These are phyloP conservation scores for Colletotrichum ledebouriae DNA, from an alignment of 2,329 filamentous ascomycete species.

Conservation along the genomic window DNA sequence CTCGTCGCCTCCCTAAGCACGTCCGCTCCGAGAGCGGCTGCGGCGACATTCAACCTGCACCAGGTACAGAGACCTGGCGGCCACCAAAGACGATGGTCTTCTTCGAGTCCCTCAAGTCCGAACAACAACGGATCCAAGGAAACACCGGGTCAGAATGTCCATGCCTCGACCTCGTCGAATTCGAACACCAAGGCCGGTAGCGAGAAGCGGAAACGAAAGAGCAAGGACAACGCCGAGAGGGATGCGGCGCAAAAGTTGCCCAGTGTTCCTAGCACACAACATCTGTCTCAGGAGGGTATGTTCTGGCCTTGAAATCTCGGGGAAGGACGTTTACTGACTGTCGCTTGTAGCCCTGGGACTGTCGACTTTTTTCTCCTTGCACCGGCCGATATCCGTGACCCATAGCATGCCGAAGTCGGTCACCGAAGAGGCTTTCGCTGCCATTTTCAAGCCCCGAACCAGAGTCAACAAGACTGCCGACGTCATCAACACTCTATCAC, in stretches of 20 bases:
- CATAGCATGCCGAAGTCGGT: slow-evolving; percentile 82
- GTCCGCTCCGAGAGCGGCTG: slow-evolving; percentile 55
- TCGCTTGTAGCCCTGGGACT: slow-evolving; percentile 79
- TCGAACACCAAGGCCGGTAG: slow-evolving; percentile 58
- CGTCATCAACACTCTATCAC: slow-evolving; percentile 76
- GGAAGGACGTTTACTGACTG: slow-evolving; percentile 17
- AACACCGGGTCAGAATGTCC: slow-evolving; percentile 61
- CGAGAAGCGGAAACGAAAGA: slow-evolving; percentile 71
- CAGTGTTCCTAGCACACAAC: slow-evolving; percentile 80
- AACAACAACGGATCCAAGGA: slow-evolving; percentile 68
- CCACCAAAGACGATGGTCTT: slow-evolving; percentile 70
- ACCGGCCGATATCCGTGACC: slow-evolving; percentile 92
- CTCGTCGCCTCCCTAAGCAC: slow-evolving; percentile 59
- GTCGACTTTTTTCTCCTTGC: slow-evolving; percentile 94
- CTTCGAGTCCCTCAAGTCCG: slow-evolving; percentile 73
- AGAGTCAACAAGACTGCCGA: slow-evolving; percentile 66
- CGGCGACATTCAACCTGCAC: slow-evolving; percentile 50
- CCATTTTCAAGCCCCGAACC: slow-evolving; percentile 78
- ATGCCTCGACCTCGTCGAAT: slow-evolving; percentile 59
- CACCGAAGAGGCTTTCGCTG: slow-evolving; percentile 81
- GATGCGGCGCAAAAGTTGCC: slow-evolving; percentile 71
- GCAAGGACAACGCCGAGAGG: slow-evolving; percentile 62
- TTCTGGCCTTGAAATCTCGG: slow-evolving; percentile 10
- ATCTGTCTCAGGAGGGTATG: slow-evolving; percentile 77
- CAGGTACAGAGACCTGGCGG: slow-evolving; percentile 43